Evolutionary conservation across 345 rosid genomes (phyloP).

Genomic region (Populus ilicifolia): DNA sequence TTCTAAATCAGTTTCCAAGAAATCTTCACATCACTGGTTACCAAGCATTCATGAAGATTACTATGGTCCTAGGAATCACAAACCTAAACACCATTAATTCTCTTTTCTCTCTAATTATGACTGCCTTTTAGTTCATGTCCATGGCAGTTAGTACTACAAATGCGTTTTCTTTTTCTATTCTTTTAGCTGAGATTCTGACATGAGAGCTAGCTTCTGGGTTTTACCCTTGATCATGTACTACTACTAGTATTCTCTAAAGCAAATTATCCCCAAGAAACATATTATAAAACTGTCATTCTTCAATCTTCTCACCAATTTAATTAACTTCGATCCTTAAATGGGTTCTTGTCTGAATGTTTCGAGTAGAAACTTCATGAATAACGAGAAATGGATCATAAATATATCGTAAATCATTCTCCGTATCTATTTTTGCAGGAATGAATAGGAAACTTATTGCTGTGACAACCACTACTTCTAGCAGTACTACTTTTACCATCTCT

Average conservation of each 20-base stretch:
- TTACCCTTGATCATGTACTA: conserved; percentile 3
- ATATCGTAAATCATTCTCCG: not conserved
- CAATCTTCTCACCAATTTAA: too few relatives aligned
- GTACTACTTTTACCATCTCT: conserved; percentile 9
- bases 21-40: conserved; percentile 23
- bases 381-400: not conserved
- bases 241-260: not conserved
- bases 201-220: conserved; percentile 1
- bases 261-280: not conserved
- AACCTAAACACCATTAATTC: conserved; percentile 22
- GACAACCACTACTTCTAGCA: conserved; percentile 9
- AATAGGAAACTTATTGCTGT: conserved; percentile 31
- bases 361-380: not conserved
- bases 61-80: conserved; percentile 55
- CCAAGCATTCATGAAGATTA: conserved; percentile 67
- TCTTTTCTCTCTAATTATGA: not conserved
- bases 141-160: not conserved
- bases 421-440: conserved; percentile 12
- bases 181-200: not conserved
- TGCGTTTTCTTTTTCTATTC: not conserved
- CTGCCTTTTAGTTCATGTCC: not conserved
- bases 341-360: not conserved
- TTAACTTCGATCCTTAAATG: not conserved
- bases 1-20: conserved; percentile 14
- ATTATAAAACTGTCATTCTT: not conserved